Percentiles rank a stretch among this genome's conserved stretches.
Conservation (phyloP, 2,329 filamentous ascomycete genomes). For the Niveomyces coronatus region DNA sequence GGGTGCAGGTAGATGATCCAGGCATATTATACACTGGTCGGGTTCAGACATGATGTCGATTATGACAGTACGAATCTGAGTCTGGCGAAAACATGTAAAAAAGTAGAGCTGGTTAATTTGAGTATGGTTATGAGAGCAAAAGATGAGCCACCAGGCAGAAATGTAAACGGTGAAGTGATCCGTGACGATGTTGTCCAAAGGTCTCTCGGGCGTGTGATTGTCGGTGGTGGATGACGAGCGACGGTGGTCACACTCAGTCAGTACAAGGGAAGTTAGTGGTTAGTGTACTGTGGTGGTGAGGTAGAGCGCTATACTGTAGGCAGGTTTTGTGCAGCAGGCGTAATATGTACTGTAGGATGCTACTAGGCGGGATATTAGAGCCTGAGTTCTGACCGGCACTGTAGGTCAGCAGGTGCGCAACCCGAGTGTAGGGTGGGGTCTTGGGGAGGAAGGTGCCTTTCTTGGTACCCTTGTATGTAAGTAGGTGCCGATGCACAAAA, state of each 20-base stretch:
- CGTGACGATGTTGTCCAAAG: no score
- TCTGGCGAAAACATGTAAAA: conserved; percentile 39
- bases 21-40: conserved; percentile 62
- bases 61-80: conserved; percentile 23
- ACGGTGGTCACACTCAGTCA: neutral
- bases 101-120: conserved; percentile 12
- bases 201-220: neutral
- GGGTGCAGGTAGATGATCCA: conserved; percentile 43
- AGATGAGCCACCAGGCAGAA: no score
- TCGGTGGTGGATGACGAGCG: conserved; percentile 3
- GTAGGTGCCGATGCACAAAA: no score
- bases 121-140: conserved; percentile 10
- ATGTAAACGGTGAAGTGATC: no score
- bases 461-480: no score
- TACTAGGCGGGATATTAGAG: no score
- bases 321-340: neutral
- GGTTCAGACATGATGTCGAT: conserved; percentile 39
- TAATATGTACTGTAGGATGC: no score
- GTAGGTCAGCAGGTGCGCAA: no score
- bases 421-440: no score
- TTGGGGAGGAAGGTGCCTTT: no score
- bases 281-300: neutral
- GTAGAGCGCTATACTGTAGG: neutral
- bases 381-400: no score
- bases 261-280: neutral